A percentile compares a stretch with the other conserved stretches of the same genome.
Evolutionary conservation across 805 yeast genomes (phyloP).

Genomic region (Ogataea pini): DNA sequence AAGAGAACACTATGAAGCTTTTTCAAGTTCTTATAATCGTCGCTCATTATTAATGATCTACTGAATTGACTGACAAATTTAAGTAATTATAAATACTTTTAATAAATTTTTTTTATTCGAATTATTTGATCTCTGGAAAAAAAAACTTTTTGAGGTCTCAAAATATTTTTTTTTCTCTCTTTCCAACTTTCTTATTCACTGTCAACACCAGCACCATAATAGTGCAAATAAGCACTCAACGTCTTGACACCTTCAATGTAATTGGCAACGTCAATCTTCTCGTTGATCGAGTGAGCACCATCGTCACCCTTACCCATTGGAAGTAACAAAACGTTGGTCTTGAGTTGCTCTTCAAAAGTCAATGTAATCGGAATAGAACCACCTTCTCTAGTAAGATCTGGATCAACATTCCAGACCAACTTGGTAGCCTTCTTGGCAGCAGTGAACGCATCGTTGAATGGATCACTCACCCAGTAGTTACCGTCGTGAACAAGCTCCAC

Average conservation of each 20-base stretch:
- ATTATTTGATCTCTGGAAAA: not conserved
- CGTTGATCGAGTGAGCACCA: constrained; percentile 98
- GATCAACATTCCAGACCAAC: constrained; percentile 91
- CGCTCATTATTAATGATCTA: not conserved
- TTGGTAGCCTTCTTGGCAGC: constrained; percentile 96
- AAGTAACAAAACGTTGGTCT: constrained; percentile 81
- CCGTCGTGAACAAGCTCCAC: constrained; percentile 91
- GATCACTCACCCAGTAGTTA: constrained; percentile 94
- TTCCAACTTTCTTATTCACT: constrained; percentile 7
- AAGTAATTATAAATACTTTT: not conserved
- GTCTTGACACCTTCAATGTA: constrained; percentile 94
- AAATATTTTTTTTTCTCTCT: not conserved
- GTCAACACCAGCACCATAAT: constrained; percentile 47
- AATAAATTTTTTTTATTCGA: not conserved
- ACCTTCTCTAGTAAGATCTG: constrained; percentile 98
- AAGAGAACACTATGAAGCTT: constrained; percentile 20
- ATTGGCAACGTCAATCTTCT: constrained; percentile 85
- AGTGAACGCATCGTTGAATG: constrained; percentile 85
- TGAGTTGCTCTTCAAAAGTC: constrained; percentile 85
- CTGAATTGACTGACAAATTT: too few relatives aligned
- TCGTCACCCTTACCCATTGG: constrained; percentile 99
- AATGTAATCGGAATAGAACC: constrained; percentile 98
- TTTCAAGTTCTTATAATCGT: constrained; percentile 13
- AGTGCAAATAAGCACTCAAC: constrained; percentile 90
- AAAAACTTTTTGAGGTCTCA: not conserved